phyloP scores from a whole-genome alignment of 352 stramenopile species.

The Phytophthora ramorum region DNA sequence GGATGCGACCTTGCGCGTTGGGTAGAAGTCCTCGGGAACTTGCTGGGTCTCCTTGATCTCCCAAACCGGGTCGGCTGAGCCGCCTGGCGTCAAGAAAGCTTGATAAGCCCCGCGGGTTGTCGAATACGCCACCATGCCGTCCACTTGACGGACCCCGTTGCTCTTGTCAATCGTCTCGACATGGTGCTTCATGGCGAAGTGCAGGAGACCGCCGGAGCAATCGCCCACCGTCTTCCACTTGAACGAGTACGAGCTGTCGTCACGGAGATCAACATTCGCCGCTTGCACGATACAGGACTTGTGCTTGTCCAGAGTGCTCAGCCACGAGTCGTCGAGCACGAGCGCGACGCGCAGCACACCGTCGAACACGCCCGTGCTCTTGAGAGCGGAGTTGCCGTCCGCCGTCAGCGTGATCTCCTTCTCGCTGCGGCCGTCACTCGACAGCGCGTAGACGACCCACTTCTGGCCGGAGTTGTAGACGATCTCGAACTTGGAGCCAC shows the following conservation, averaged over 20 bases:
- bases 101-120: slow-evolving; percentile 61
- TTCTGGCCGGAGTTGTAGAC: slow-evolving; percentile 61
- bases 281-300: slow-evolving; percentile 59
- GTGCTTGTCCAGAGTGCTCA: slow-evolving; percentile 52
- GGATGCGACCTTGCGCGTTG: slow-evolving; percentile 37
- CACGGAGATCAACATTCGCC: slow-evolving; percentile 45
- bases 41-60: slow-evolving; percentile 52
- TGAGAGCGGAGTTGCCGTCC: slow-evolving; percentile 47
- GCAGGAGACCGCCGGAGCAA: slow-evolving; percentile 58
- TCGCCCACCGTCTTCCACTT: slow-evolving; percentile 66
- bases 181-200: slow-evolving; percentile 69
- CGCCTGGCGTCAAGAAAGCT: slow-evolving; percentile 41
- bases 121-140: slow-evolving; percentile 53
- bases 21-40: slow-evolving; percentile 59
- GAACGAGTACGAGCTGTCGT: slow-evolving; percentile 58
- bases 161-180: slow-evolving; percentile 48
- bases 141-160: slow-evolving; percentile 32
- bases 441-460: slow-evolving; percentile 67
- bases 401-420: slow-evolving; percentile 50
- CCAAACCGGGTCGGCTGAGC: slow-evolving; percentile 38
- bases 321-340: slow-evolving; percentile 44
- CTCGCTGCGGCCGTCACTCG: slow-evolving; percentile 42
- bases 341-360: slow-evolving; percentile 58
- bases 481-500: slow-evolving; percentile 56
- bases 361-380: slow-evolving; percentile 44